Percentiles rank a stretch among this genome's conserved stretches.
Evolutionary conservation across 2,329 filamentous ascomycete species (phyloP).

Genomic region (Pseudonectria buxi): DNA sequence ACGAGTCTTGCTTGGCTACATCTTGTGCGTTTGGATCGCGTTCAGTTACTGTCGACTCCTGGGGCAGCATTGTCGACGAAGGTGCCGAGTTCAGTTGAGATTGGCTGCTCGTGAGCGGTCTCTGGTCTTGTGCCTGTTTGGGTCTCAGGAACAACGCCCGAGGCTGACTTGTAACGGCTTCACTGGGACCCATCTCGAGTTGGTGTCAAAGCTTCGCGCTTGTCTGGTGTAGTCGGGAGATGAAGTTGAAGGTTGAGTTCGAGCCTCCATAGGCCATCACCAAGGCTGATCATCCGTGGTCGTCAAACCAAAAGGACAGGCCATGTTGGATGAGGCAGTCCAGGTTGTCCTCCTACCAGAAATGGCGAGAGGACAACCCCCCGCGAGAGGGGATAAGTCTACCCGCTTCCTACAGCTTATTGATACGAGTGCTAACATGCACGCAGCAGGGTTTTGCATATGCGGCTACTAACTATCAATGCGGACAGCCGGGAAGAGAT

Average conservation of each 20-base stretch:
- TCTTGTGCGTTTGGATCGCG: slow-evolving; percentile 6
- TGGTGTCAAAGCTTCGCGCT: slow-evolving; percentile 91
- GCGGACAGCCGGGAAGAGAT: too few species aligned
- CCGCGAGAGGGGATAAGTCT: slow-evolving; percentile 44
- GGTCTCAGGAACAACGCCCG: background rate
- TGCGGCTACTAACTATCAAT: too few species aligned
- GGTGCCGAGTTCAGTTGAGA: slow-evolving; percentile 7
- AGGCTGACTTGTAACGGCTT: slow-evolving; percentile 19
- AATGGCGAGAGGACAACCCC: slow-evolving; percentile 46
- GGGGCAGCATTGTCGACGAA: slow-evolving; percentile 12
- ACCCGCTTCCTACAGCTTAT: slow-evolving; percentile 7
- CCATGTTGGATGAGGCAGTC: slow-evolving; percentile 31
- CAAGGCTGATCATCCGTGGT: slow-evolving; percentile 10
- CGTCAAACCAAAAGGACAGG: slow-evolving; percentile 18
- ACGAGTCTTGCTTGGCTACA: slow-evolving; percentile 38
- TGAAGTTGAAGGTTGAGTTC: slow-evolving; percentile 4
- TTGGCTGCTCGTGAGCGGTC: slow-evolving; percentile 10
- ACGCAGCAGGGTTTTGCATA: slow-evolving; percentile 12
- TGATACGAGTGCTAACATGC: slow-evolving; percentile 20
- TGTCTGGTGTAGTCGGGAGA: slow-evolving; percentile 50
- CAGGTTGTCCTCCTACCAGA: slow-evolving; percentile 44
- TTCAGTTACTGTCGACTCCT: slow-evolving; percentile 12
- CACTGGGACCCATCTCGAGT: slow-evolving; percentile 79
- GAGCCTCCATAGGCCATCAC: slow-evolving; percentile 9
- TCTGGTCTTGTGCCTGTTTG: slow-evolving; percentile 6